Evolutionary conservation across 2,329 filamentous ascomycete genomes (phyloP), one percentile per base, ranked within the genome.

Genomic region (Zasmidium citrigriseum): DNA sequence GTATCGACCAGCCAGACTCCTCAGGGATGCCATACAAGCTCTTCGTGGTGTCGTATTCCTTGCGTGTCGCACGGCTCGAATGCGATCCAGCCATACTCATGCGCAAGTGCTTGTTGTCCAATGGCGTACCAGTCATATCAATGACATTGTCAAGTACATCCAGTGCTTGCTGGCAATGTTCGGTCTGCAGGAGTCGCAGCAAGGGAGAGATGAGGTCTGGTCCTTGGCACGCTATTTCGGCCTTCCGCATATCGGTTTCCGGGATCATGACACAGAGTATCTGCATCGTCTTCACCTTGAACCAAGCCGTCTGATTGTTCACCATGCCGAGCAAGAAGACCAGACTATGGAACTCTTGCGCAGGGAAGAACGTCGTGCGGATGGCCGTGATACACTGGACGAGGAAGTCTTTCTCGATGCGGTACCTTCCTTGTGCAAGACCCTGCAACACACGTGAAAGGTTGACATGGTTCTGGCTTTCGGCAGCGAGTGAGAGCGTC

Each of bases 71-170:
- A 67, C 90, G 89, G 55, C 73, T 80, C 0, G 92, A 95, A 2
- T 92, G 91, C 1, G 90, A 88, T 12, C 90, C 89, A 4, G 92
- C 93, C 91, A 99, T 97, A 75, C 93, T 98, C 96, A 99, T 99
- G 41, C 95, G 87, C 58, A 99, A 79, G 70, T 98, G 92, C 67
- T 97, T 91, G 67, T 90, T 91, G 74, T 98, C 95, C 83, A 96
- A 91, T 1, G 93, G 89, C 27, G 77, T 80, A 3, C 91, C 90
- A 0, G 92, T 92, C 80, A 98, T 93, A 24, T 90, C 91, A 84
- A 97, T 96, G 67, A 98, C 95, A 64, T 93, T 90, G 73, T 99
- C 95, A 58, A 99, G 80, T 1, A 99, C 93, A 64, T 91, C 87
- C 10, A 99, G 79, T 11, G 95, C 95, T 70, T 96, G 89, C 74